Evolutionary conservation across 2,329 filamentous ascomycete species (phyloP).

Genomic region (Huntiella savannae): DNA sequence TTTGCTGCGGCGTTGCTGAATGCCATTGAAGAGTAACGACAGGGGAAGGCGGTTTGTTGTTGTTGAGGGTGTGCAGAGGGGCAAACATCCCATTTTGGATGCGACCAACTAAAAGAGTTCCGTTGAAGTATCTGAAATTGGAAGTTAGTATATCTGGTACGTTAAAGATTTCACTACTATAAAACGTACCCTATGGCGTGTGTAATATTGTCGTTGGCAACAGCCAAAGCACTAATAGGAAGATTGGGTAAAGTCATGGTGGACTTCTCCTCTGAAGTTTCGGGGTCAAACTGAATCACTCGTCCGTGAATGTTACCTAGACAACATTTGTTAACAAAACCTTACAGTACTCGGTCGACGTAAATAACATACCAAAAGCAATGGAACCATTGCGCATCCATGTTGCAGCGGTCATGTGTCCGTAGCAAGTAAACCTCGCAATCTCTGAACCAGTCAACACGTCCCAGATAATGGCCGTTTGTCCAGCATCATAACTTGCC

Average conservation of each 20-base stretch:
- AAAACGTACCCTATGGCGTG: slow-evolving; percentile 74
- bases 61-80: too few relatives aligned
- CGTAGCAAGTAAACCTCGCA: slow-evolving; percentile 80
- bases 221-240: slow-evolving; percentile 82
- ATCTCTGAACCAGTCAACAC: slow-evolving; percentile 79
- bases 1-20: slow-evolving; percentile 85
- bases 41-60: slow-evolving; percentile 64
- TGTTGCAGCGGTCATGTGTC: slow-evolving; percentile 62
- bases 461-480: slow-evolving; percentile 94
- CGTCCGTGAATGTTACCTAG: slow-evolving; percentile 81
- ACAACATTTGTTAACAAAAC: slow-evolving; percentile 12
- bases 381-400: slow-evolving; percentile 98
- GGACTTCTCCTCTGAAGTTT: slow-evolving; percentile 81
- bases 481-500: slow-evolving; percentile 79
- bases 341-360: rapidly evolving
- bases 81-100: too few relatives aligned
- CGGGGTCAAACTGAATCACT: slow-evolving; percentile 84
- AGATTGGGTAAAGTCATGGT: slow-evolving; percentile 80
- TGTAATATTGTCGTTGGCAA: slow-evolving; percentile 73
- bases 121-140: slow-evolving; percentile 95
- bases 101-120: slow-evolving; percentile 77
- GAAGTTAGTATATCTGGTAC: too few relatives aligned
- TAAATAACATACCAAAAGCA: slow-evolving; percentile 43
- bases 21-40: slow-evolving; percentile 86
- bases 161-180: too few relatives aligned